phyloP scores from a whole-genome alignment of 495 filamentous ascomycete species.

The Neurospora discreta region DNA sequence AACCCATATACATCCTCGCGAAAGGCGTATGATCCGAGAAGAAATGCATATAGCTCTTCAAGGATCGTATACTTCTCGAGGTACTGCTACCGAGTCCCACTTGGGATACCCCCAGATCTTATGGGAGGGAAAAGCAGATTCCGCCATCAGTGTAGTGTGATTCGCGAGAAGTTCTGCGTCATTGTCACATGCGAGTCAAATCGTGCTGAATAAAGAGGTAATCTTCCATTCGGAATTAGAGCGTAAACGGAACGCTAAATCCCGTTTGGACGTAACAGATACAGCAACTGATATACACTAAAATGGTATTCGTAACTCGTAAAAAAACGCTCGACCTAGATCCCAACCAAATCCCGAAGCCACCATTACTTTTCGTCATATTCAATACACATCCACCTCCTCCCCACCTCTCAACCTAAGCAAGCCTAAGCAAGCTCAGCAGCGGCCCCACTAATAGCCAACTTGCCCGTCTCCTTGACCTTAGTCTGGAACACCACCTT shows the following conservation, averaged over 20 bases:
- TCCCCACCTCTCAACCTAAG: background rate
- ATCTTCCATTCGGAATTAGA: no score
- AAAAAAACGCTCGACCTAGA: background rate
- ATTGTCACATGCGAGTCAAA: no score
- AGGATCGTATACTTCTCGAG: background rate
- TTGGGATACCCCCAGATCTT: background rate
- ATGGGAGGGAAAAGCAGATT: background rate
- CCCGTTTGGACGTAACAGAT: background rate
- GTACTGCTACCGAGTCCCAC: background rate
- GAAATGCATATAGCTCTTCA: background rate
- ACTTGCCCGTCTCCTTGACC: constrained; percentile 93
- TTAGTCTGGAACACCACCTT: constrained; percentile 85
- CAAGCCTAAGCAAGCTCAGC: constrained; percentile 67
- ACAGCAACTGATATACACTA: background rate
- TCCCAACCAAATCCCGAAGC: background rate
- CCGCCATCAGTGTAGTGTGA: background rate
- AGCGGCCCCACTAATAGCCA: constrained; percentile 78
- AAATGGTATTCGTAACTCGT: background rate
- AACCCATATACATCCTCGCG: background rate
- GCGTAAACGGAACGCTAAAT: background rate
- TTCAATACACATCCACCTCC: background rate
- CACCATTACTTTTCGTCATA: background rate
- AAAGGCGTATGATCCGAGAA: background rate
- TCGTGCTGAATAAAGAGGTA: no score
- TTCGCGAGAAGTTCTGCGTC: background rate